These are phyloP conservation scores for Pseudoneurospora amorphoporcata DNA, from an alignment of 495 filamentous ascomycete genomes.

Conservation along the genomic window DNA sequence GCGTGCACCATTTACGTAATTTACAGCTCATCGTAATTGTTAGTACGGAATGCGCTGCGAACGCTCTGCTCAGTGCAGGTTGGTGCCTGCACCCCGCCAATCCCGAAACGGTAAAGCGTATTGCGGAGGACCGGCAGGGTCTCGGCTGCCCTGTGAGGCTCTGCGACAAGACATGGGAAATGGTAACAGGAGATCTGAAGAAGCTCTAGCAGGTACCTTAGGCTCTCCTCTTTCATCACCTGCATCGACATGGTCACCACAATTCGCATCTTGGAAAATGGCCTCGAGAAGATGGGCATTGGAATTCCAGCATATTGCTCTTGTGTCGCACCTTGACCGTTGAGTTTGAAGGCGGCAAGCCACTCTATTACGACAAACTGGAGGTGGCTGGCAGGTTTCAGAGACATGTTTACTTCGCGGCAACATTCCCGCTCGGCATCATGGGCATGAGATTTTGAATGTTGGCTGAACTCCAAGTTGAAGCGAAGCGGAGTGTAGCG, in stretches of 20 bases:
- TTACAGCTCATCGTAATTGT: neutral
- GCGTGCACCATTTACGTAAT: neutral
- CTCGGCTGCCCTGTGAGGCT: constrained; percentile 3
- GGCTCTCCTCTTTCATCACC: neutral
- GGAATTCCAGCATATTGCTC: neutral
- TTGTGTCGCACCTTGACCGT: neutral
- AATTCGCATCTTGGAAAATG: neutral
- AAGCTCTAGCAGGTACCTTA: neutral
- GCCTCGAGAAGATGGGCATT: neutral
- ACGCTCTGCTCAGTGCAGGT: neutral
- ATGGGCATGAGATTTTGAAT: neutral
- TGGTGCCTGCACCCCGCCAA: neutral
- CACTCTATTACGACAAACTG: neutral
- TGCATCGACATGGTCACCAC: neutral
- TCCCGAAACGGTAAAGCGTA: neutral
- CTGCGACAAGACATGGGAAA: constrained; percentile 4
- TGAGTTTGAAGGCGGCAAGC: neutral
- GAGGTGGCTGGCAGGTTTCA: neutral
- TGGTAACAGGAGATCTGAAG: neutral
- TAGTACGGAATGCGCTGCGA: neutral
- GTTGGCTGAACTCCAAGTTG: neutral
- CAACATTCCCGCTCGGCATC: neutral
- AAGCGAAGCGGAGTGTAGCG: neutral
- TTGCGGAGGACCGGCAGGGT: neutral
- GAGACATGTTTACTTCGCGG: neutral